Evolutionary conservation across 306 rosid species (phyloP).

Genomic region (Cicer pinnatifidum): DNA sequence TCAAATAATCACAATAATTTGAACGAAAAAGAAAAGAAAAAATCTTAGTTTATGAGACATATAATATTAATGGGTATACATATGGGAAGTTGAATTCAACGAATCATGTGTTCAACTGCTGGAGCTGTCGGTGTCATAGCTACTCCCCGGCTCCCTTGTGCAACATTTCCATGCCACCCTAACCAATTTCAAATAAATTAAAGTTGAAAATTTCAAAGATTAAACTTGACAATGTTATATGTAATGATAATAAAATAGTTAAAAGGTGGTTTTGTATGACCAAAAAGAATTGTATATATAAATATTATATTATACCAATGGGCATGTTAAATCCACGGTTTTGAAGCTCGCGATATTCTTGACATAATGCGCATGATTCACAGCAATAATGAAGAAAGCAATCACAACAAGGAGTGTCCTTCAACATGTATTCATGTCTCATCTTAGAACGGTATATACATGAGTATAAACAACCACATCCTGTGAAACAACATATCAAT

Average conservation of each 20-base stretch:
- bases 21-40: neutral
- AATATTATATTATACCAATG: constrained; percentile 43
- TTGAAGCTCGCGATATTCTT: constrained; percentile 81
- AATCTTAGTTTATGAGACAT: neutral
- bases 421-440: constrained; percentile 55
- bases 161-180: constrained; percentile 22
- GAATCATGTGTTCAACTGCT: neutral
- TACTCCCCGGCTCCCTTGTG: constrained; percentile 2
- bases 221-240: neutral
- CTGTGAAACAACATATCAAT: constrained; percentile 45
- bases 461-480: constrained; percentile 56
- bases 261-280: neutral
- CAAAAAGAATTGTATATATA: neutral
- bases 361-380: constrained; percentile 69
- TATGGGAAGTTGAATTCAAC: neutral
- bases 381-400: constrained; percentile 67
- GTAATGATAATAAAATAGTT: neutral
- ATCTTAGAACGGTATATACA: constrained; percentile 65
- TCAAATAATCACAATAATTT: too few relatives aligned
- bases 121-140: constrained; percentile 22
- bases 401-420: constrained; percentile 54
- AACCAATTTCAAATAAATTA: neutral
- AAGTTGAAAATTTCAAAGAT: neutral
- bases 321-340: constrained; percentile 66
- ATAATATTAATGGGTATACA: too few relatives aligned